Percentiles rank a stretch among this genome's conserved stretches.
phyloP scores from a whole-genome alignment of 2,329 filamentous ascomycete species.

The Penicillium crustosum region DNA sequence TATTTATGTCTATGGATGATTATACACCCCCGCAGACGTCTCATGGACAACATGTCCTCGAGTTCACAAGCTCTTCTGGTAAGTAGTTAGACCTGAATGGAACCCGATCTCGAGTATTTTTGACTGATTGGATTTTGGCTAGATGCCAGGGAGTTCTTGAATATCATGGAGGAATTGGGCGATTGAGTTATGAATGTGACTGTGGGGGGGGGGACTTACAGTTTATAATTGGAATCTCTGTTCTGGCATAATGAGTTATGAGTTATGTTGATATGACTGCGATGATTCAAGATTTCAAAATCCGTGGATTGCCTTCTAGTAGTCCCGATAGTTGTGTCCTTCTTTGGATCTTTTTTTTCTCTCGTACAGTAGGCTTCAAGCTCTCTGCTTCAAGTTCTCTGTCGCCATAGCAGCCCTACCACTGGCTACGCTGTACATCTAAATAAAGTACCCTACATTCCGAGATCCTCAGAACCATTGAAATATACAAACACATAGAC shows the following conservation, averaged over 20 bases:
- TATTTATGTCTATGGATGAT: slow-evolving; percentile 51
- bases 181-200: background rate
- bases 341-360: background rate
- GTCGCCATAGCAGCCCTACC: background rate
- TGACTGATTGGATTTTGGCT: slow-evolving; percentile 12
- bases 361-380: background rate
- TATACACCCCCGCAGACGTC: slow-evolving; percentile 46
- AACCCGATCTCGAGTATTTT: background rate
- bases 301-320: background rate
- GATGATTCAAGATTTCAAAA: slow-evolving; percentile 23
- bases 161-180: slow-evolving; percentile 34
- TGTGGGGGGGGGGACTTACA: background rate
- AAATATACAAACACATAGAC: background rate
- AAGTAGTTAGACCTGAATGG: slow-evolving; percentile 3
- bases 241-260: slow-evolving; percentile 18
- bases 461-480: background rate
- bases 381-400: too few relatives aligned
- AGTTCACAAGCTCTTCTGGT: slow-evolving; percentile 39
- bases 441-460: background rate
- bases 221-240: slow-evolving; percentile 1
- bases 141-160: slow-evolving; percentile 44
- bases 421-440: background rate
- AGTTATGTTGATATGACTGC: slow-evolving; percentile 26
- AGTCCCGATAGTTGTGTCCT: background rate
- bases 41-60: slow-evolving; percentile 42